Percentiles rank a stretch among this genome's conserved stretches.
Conservation (phyloP, 2,329 filamentous ascomycete species). For the Fonsecaea pugnacius region DNA sequence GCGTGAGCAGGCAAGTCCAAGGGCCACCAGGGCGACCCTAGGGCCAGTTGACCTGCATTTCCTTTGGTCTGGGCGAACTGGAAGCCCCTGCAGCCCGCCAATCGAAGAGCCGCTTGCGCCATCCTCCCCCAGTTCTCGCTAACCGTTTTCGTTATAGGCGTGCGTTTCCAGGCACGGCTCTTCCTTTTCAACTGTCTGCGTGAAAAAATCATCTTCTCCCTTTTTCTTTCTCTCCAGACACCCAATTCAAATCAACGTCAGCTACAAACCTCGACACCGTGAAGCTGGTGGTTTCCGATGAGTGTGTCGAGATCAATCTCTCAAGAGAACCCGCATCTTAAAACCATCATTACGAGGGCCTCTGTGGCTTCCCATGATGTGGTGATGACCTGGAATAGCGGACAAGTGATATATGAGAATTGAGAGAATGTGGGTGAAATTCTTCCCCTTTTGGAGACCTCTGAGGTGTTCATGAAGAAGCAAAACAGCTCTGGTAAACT, state of each 20-base stretch:
- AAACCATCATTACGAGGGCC: conserved; percentile 82
- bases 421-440: conserved; percentile 23
- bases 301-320: conserved; percentile 68
- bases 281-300: conserved; percentile 71
- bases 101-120: conserved; percentile 18
- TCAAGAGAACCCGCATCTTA: conserved; percentile 63
- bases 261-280: conserved; percentile 56
- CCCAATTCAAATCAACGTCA: conserved; percentile 74
- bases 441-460: conserved; percentile 17
- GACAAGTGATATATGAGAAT: conserved; percentile 54
- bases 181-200: conserved; percentile 8
- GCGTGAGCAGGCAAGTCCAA: not conserved
- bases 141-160: conserved; percentile 17
- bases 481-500: conserved; percentile 55
- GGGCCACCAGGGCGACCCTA: not conserved
- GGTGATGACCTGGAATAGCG: conserved; percentile 70
- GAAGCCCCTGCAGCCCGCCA: conserved; percentile 13
- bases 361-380: conserved; percentile 62
- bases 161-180: conserved; percentile 5
- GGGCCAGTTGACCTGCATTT: not conserved
- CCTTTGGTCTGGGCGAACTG: not conserved
- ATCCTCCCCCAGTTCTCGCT: conserved; percentile 16
- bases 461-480: conserved; percentile 24
- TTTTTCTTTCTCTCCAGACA: conserved; percentile 62
- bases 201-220: conserved; percentile 41